A percentile compares a stretch with the other conserved stretches of the same genome.
These are phyloP conservation scores for Ehretia macrophylla DNA, from an alignment of 257 asterid genomes.

Conservation along the genomic window DNA sequence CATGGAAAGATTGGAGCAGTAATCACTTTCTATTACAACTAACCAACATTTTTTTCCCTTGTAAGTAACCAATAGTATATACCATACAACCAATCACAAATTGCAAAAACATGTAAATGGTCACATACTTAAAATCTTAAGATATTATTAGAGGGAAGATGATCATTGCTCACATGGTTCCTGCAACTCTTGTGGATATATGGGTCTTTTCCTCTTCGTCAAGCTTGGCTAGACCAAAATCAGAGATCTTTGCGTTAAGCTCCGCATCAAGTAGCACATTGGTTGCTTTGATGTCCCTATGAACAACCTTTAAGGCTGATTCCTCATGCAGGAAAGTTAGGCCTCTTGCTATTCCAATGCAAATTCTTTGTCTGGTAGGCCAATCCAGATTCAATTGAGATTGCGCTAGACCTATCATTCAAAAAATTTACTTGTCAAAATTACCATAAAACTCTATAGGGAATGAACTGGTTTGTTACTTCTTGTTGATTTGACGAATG, in stretches of 20 bases:
- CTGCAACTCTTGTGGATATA: slow-evolving; percentile 66
- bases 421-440: not conserved
- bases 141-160: not conserved
- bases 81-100: not conserved
- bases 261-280: slow-evolving; percentile 60
- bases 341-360: slow-evolving; percentile 57
- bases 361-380: slow-evolving; percentile 44
- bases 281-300: slow-evolving; percentile 60
- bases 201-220: slow-evolving; percentile 57
- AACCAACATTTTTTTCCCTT: too few species aligned
- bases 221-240: slow-evolving; percentile 72
- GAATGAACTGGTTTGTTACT: not conserved
- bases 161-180: slow-evolving; percentile 49
- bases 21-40: not conserved
- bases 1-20: not conserved
- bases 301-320: slow-evolving; percentile 57
- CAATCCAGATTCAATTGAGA: slow-evolving; percentile 41
- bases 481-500: not conserved
- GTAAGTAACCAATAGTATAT: not conserved
- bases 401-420: slow-evolving; percentile 41
- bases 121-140: not conserved
- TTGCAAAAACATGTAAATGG: not conserved
- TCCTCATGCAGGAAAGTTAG: slow-evolving; percentile 63
- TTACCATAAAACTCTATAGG: not conserved
- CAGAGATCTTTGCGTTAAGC: slow-evolving; percentile 66